Evolutionary conservation across 148 eudicot species (phyloP), one percentile per base, ranked within the genome.

Genomic region (Simmondsia chinensis): DNA sequence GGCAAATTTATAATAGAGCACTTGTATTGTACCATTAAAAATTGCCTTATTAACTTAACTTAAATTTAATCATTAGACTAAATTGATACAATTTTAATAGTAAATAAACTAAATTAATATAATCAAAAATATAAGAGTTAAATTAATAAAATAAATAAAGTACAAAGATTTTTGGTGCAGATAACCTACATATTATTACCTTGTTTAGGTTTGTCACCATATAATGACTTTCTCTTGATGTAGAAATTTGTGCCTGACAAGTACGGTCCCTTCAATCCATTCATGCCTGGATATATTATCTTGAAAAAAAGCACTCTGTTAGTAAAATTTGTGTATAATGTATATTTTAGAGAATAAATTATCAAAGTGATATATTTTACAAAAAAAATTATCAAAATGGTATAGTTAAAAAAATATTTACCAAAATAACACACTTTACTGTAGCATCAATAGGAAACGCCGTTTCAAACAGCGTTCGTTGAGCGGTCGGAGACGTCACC

Each of bases 231-330:
- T 52, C 83, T 86, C 33, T 63, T 82, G 23, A 87, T 57, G 60
- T 65, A 82, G 31, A 65, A 71, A 44, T 76, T 58, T 6, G 93
- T 76, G 2, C 96, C 96, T 20, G 68, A 48, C 21, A 82, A 19
- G 1, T 49, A 0, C 0, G 84, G 73, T 12, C 96, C 96, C 1
- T 43, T 32, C 15, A 82, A 34, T 48, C 93, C 93, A 54, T 82
- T 77, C 42, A 64, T 17, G 1, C 96, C 93, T 11, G 18, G 69
- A 65, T 63, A 66, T 17, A 29, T 4, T 43, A 60, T 25, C 65
- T 60, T 9, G 33, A 39, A 13, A 3, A 31, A 38, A 17, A 38
- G 3, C 17, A 17, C 14, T 42, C 8, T 23, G 3, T 2, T 9
- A 42, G 1, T 11, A 9, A 30, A 12, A 22, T 20, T 24, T 6